phyloP scores from a whole-genome alignment of 306 rosid species.

The Sesbania bispinosa region DNA sequence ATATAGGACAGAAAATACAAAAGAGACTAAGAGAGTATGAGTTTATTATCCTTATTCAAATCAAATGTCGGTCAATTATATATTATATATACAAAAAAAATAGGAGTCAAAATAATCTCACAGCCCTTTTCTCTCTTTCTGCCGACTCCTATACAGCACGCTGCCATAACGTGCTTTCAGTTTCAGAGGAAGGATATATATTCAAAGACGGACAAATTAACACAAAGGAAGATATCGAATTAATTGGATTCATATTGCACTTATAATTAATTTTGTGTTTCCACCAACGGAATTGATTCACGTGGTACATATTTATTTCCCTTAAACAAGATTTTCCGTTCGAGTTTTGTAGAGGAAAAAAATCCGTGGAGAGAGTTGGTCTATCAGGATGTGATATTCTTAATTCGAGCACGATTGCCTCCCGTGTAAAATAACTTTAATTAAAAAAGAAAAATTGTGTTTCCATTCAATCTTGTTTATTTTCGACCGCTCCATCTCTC shows the following conservation, averaged over 20 bases:
- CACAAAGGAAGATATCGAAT: neutral
- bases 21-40: too few relatives aligned
- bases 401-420: too few relatives aligned
- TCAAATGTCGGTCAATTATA: constrained; percentile 25
- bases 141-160: constrained; percentile 26
- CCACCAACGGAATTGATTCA: too few relatives aligned
- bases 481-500: neutral
- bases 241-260: neutral
- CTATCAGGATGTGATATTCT: too few relatives aligned
- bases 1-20: neutral
- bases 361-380: too few relatives aligned
- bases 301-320: too few relatives aligned
- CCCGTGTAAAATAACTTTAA: too few relatives aligned
- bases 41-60: constrained; percentile 12
- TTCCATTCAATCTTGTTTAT: neutral
- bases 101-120: constrained; percentile 29
- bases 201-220: too few relatives aligned
- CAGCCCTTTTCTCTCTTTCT: constrained; percentile 4
- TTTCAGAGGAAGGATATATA: constrained; percentile 12
- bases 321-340: too few relatives aligned
- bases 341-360: too few relatives aligned
- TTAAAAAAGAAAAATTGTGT: too few relatives aligned
- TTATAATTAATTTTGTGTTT: neutral
- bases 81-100: neutral
- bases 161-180: constrained; percentile 22